Evolutionary conservation across 495 filamentous ascomycete species (phyloP), one percentile per base, ranked within the genome.

Genomic region (Xylaria curta): DNA sequence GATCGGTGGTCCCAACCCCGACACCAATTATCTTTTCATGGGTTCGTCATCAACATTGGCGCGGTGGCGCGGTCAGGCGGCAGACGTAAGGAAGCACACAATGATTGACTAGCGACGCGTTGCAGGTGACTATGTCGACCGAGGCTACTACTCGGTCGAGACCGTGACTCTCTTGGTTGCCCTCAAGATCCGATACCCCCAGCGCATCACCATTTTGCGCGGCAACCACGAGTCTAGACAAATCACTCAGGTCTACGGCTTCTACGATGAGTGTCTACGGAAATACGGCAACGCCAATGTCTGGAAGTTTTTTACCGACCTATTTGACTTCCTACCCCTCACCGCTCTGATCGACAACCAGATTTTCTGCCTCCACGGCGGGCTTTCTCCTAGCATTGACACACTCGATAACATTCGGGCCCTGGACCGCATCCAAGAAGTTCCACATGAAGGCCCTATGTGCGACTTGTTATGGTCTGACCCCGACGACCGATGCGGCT

Each of bases 281-380:
- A 98, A 98, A 86, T 98, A 98, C 78, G 95, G 95, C 83, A 98
- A 97, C 80, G 96, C 96, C 73, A 98, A 98, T 79, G 96, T 99
- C 74, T 99, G 96, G 96, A 98, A 97, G 88, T 98, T 93, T 85
- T 99, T 98, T 83, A 98, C 96, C 76, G 96, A 99, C 81, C 90
- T 99, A 44, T 98, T 99, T 86, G 96, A 99, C 85, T 99, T 95
- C 84, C 94, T 99, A 51, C 96, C 96, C 74, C 91, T 99, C 79
- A 99, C 96, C 73, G 96, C 96, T 71, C 89, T 99, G 73, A 99
- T 99, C 85, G 95, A 99, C 84, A 98, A 97, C 84, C 96, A 99
- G 87, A 99, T 99, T 82, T 99, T 99, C 90, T 99, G 96, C 85
- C 90, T 99, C 65, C 96, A 99, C 84, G 96, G 96, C 76, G 96